Conservation (phyloP, 192 early-diverging fungal species). For the Umbelopsis vinacea region DNA sequence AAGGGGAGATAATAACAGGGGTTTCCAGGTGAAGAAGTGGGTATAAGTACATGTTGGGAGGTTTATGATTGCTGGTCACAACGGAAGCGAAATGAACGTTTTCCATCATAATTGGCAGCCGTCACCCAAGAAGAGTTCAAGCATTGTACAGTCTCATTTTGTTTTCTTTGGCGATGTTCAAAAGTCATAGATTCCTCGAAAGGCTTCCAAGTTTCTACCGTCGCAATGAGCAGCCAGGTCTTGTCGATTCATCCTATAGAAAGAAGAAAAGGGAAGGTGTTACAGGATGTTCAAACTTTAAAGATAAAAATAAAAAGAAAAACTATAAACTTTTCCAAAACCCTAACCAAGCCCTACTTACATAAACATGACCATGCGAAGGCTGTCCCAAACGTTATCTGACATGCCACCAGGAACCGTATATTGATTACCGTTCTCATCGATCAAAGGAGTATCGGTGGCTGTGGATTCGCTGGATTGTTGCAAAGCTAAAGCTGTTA, state of each 20-base stretch:
- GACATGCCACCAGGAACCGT: conserved; percentile 59
- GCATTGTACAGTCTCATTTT: background rate
- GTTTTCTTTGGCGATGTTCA: conserved; percentile 21
- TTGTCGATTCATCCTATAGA: conserved; percentile 70
- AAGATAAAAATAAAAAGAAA: background rate
- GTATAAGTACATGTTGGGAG: conserved; percentile 9
- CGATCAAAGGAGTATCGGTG: conserved; percentile 36
- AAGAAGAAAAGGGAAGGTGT: conserved; percentile 53
- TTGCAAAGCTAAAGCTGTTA: conserved; percentile 88
- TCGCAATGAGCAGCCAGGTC: conserved; percentile 87
- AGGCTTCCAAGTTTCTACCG: conserved; percentile 74
- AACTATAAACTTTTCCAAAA: too few species aligned
- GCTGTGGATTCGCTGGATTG: conserved; percentile 53
- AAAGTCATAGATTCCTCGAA: conserved; percentile 88
- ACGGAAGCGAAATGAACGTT: background rate
- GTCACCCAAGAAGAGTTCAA: too few species aligned
- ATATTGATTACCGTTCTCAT: conserved; percentile 21
- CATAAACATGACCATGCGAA: conserved; percentile 68
- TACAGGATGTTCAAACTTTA: conserved; percentile 1
- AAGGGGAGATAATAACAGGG: too few species aligned
- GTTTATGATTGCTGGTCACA: background rate
- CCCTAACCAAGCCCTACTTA: conserved; percentile 27
- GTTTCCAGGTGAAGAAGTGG: background rate
- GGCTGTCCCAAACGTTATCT: conserved; percentile 81
- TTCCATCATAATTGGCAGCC: background rate